A percentile compares a stretch with the other conserved stretches of the same genome.
Conservation (phyloP, 768 basidiomycete genomes). For the Hypholoma fasciculare region DNA sequence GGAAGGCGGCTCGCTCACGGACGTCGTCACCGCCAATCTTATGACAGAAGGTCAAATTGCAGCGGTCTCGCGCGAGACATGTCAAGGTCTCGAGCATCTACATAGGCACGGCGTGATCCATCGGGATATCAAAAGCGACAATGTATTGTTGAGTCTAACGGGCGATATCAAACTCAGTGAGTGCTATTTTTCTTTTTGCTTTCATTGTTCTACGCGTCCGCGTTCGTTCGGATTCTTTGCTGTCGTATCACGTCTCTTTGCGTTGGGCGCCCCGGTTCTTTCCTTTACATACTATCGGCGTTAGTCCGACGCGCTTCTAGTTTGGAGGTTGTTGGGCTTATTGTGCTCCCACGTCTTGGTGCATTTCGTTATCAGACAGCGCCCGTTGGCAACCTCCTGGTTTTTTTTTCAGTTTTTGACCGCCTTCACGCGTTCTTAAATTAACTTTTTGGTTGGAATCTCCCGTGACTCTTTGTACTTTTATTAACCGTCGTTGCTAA, state of each 20-base stretch:
- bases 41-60: slow-evolving; percentile 99
- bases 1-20: slow-evolving; percentile 94
- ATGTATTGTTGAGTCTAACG: slow-evolving; percentile 86
- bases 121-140: slow-evolving; percentile 99
- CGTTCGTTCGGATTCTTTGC: too few relatives aligned
- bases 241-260: too few relatives aligned
- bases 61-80: slow-evolving; percentile 90
- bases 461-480: not conserved
- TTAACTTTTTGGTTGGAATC: too few relatives aligned
- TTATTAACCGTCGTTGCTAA: not conserved
- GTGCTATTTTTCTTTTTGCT: slow-evolving; percentile 32
- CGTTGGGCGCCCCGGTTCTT: too few relatives aligned
- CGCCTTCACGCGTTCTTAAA: too few relatives aligned
- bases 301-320: too few relatives aligned
- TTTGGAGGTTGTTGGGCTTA: too few relatives aligned
- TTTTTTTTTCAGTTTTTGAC: too few relatives aligned
- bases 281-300: too few relatives aligned
- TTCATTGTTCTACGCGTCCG: not conserved
- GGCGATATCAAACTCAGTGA: slow-evolving; percentile 98
- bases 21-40: slow-evolving; percentile 92
- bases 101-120: slow-evolving; percentile 98
- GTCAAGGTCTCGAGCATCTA: slow-evolving; percentile 91
- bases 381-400: too few relatives aligned
- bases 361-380: too few relatives aligned
- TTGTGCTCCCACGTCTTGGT: too few relatives aligned